Evolutionary conservation across 345 rosid genomes (phyloP).

Genomic region (Psidium friedrichsthalianum): DNA sequence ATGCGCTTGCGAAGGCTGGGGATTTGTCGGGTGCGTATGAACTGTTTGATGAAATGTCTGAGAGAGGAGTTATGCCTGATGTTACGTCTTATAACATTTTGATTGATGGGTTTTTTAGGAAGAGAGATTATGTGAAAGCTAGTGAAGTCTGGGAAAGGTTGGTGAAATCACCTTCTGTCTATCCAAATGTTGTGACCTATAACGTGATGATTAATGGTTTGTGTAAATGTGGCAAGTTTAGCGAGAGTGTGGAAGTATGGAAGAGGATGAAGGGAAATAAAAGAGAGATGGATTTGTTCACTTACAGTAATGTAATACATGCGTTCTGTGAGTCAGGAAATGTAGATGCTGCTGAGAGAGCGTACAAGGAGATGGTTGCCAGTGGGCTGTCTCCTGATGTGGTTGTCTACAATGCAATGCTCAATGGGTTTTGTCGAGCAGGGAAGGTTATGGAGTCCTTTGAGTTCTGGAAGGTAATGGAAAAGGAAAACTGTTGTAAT

Average conservation of each 20-base stretch:
- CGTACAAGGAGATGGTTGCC: slow-evolving; percentile 51
- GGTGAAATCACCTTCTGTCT: slow-evolving; percentile 34
- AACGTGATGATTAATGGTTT: slow-evolving; percentile 79
- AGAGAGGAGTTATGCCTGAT: slow-evolving; percentile 39
- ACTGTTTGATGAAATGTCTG: slow-evolving; percentile 80
- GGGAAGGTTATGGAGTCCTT: slow-evolving; percentile 54
- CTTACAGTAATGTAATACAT: slow-evolving; percentile 58
- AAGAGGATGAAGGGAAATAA: slow-evolving; percentile 66
- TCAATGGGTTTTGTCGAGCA: slow-evolving; percentile 52
- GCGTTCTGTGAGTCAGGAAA: slow-evolving; percentile 57
- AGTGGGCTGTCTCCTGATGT: slow-evolving; percentile 42
- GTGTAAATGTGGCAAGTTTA: slow-evolving; percentile 57
- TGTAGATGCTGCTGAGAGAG: slow-evolving; percentile 54
- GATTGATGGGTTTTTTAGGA: slow-evolving; percentile 62
- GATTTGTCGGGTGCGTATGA: slow-evolving; percentile 37
- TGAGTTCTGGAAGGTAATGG: slow-evolving; percentile 75
- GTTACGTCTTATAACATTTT: slow-evolving; percentile 65
- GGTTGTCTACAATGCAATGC: slow-evolving; percentile 72
- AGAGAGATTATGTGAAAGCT: slow-evolving; percentile 35
- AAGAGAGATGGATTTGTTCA: slow-evolving; percentile 49
- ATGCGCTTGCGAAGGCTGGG: slow-evolving; percentile 40
- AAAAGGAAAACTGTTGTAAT: slow-evolving; percentile 40
- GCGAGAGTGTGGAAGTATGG: slow-evolving; percentile 65
- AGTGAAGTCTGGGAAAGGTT: slow-evolving; percentile 54
- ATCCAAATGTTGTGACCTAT: slow-evolving; percentile 69